Percentiles rank a stretch among this genome's conserved stretches.
phyloP scores from a whole-genome alignment of 1,284 basidiomycete species.

The Ceratobasidium sp. region DNA sequence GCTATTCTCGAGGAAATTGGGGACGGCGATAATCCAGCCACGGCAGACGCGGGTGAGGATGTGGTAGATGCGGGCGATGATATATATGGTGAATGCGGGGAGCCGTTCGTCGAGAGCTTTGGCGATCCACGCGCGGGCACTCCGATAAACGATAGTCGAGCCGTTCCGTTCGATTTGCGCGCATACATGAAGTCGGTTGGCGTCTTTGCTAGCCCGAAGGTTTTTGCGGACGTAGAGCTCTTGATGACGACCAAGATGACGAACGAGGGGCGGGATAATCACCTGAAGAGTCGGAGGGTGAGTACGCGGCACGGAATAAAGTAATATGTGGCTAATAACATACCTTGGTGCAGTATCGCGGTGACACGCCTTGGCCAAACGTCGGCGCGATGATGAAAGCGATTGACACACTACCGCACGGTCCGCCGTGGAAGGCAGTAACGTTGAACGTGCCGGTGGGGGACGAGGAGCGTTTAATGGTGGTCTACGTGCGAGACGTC shows the following conservation, averaged over 20 bases:
- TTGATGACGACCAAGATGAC: conserved; percentile 13
- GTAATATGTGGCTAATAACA: not conserved
- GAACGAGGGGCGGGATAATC: not conserved
- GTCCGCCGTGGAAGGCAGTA: not conserved
- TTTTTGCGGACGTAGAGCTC: conserved; percentile 13
- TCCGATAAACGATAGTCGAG: not conserved
- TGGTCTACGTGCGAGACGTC: not conserved
- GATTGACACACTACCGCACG: not conserved
- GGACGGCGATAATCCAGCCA: not conserved
- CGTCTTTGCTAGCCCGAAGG: not conserved
- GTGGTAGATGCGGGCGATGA: not conserved
- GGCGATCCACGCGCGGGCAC: not conserved
- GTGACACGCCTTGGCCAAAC: conserved; percentile 11
- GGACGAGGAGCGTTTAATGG: not conserved
- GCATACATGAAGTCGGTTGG: not conserved
- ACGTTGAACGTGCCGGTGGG: not conserved
- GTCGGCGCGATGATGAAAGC: not conserved
- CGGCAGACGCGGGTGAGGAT: not conserved
- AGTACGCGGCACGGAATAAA: not conserved
- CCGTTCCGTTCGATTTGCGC: not conserved
- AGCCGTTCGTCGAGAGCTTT: conserved; percentile 6
- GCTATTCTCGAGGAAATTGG: too few relatives aligned
- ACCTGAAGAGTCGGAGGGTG: conserved; percentile 18
- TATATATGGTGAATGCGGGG: not conserved
- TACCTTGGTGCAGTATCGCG: not conserved